Conservation (phyloP, 129 eudicot species). For the sunflower (Helianthus annuus) region DNA sequence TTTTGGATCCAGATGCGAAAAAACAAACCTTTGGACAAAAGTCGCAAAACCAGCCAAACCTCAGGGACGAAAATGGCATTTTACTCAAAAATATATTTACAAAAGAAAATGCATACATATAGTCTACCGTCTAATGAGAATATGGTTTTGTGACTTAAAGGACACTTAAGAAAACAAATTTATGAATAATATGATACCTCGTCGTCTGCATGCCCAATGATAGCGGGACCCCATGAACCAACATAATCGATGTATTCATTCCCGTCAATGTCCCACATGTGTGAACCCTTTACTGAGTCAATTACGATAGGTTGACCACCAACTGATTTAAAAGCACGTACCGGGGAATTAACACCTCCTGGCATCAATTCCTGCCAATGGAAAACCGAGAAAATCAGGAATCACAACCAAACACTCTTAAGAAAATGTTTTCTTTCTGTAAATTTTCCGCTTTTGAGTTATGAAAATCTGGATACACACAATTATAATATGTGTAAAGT, state of each 20-base stretch:
- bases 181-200: constrained; percentile 45
- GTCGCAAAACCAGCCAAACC: too few relatives aligned
- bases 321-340: constrained; percentile 93
- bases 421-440: background rate
- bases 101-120: background rate
- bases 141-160: background rate
- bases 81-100: background rate
- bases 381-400: constrained; percentile 3
- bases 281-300: constrained; percentile 93
- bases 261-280: constrained; percentile 96
- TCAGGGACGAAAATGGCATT: too few relatives aligned
- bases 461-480: background rate
- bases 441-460: background rate
- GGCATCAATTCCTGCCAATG: constrained; percentile 88
- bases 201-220: constrained; percentile 93
- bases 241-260: constrained; percentile 93
- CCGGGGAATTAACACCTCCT: constrained; percentile 96
- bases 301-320: constrained; percentile 94
- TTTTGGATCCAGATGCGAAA: too few relatives aligned
- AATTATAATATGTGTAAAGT: background rate
- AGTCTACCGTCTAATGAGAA: background rate
- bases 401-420: background rate
- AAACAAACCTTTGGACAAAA: too few relatives aligned
- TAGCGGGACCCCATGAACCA: constrained; percentile 98
- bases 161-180: background rate